Evolutionary conservation across 2,329 filamentous ascomycete species (phyloP).

Genomic region (Diaporthe caulivora): DNA sequence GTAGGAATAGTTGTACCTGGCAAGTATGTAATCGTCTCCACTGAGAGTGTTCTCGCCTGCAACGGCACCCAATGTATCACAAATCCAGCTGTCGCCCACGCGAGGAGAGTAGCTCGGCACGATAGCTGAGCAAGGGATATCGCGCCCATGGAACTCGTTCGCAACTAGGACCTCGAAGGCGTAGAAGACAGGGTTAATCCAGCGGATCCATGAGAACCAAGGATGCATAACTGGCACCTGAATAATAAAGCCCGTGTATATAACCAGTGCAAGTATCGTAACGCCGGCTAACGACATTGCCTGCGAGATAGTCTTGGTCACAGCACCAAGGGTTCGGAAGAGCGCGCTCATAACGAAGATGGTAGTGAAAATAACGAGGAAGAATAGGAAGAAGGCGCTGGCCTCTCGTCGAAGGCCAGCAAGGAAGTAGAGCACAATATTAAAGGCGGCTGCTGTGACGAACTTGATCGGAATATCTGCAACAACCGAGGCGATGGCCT

Average conservation of each 20-base stretch:
- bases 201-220: slow-evolving; percentile 83
- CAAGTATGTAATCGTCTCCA: slow-evolving; percentile 71
- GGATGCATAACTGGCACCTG: slow-evolving; percentile 70
- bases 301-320: slow-evolving; percentile 74
- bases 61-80: slow-evolving; percentile 65
- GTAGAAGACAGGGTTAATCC: slow-evolving; percentile 80
- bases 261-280: slow-evolving; percentile 71
- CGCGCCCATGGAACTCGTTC: slow-evolving; percentile 76
- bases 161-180: slow-evolving; percentile 80
- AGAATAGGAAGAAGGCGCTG: slow-evolving; percentile 81
- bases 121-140: slow-evolving; percentile 67
- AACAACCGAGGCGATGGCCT: slow-evolving; percentile 66
- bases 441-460: slow-evolving; percentile 61
- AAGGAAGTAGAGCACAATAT: slow-evolving; percentile 70
- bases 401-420: slow-evolving; percentile 67
- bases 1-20: slow-evolving; percentile 68
- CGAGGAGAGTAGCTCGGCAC: slow-evolving; percentile 60
- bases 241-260: slow-evolving; percentile 70
- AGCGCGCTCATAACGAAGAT: slow-evolving; percentile 82
- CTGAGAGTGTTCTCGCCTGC: slow-evolving; percentile 66
- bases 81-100: slow-evolving; percentile 63
- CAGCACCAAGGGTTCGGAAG: slow-evolving; percentile 79
- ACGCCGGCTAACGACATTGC: slow-evolving; percentile 67
- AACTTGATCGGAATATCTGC: slow-evolving; percentile 71
- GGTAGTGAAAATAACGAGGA: slow-evolving; percentile 75